phyloP scores from a whole-genome alignment of 2,329 filamentous ascomycete genomes.

The Aspergillus viridinutans region DNA sequence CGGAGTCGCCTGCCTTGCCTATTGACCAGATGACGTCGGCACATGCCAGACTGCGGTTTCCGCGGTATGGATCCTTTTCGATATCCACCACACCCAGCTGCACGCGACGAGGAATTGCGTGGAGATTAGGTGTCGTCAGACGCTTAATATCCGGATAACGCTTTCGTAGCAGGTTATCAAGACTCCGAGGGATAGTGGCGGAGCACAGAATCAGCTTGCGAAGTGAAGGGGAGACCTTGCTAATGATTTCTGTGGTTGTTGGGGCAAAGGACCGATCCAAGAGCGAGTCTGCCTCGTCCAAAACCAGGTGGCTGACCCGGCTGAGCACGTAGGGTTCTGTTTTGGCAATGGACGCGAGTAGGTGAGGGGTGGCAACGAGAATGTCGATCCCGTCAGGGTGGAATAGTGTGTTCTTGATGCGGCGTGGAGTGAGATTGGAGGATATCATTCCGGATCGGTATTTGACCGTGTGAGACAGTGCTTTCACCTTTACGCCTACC shows the following conservation, averaged over 20 bases:
- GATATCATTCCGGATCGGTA: constrained; percentile 82
- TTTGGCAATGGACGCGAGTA: constrained; percentile 82
- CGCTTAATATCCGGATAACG: constrained; percentile 79
- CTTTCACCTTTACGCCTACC: constrained; percentile 75
- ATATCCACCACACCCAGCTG: constrained; percentile 92
- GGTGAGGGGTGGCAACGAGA: constrained; percentile 80
- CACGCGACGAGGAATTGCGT: constrained; percentile 90
- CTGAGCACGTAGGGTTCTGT: constrained; percentile 88
- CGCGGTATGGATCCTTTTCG: constrained; percentile 84
- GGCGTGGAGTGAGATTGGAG: constrained; percentile 67
- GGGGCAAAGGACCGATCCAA: constrained; percentile 89
- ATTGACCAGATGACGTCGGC: constrained; percentile 94
- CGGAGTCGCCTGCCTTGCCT: constrained; percentile 65
- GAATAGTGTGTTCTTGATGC: constrained; percentile 83
- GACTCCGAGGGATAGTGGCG: constrained; percentile 84
- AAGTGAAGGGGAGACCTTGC: constrained; percentile 74
- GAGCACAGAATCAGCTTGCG: constrained; percentile 89
- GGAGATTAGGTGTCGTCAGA: constrained; percentile 90
- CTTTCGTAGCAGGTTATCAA: constrained; percentile 78
- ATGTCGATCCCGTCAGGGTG: constrained; percentile 77
- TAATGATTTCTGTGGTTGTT: constrained; percentile 75
- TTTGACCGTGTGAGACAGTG: constrained; percentile 78
- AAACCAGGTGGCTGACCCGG: constrained; percentile 80
- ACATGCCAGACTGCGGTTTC: constrained; percentile 89
- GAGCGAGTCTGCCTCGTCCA: constrained; percentile 95